phyloP scores from a whole-genome alignment of 2,329 filamentous ascomycete species.

The Polychaeton citri region DNA sequence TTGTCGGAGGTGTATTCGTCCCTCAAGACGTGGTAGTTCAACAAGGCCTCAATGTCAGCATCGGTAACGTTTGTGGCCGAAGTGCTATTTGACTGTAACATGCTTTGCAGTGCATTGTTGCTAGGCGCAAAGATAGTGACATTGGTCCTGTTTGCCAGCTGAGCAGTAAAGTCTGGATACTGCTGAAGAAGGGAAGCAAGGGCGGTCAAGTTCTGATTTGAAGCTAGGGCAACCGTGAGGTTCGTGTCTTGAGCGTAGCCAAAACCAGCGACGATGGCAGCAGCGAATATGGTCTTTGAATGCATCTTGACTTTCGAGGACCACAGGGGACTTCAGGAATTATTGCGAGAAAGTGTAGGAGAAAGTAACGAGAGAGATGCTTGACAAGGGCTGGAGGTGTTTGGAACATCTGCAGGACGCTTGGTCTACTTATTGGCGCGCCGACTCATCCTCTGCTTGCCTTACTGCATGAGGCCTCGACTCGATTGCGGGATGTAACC shows the following conservation, averaged over 20 bases:
- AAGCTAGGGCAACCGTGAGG: conserved; percentile 19
- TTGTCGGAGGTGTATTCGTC: conserved; percentile 31
- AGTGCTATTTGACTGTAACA: conserved; percentile 11
- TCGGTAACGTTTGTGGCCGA: conserved; percentile 19
- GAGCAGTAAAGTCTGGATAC: conserved; percentile 23
- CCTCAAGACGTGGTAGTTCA: conserved; percentile 47
- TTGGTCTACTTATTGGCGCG: no score
- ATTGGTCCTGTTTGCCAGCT: conserved; percentile 30
- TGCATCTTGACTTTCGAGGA: conserved; percentile 23
- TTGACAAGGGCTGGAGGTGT: no score
- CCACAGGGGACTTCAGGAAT: no score
- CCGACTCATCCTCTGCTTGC: no score
- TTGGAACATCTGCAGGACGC: no score
- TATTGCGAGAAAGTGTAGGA: no score
- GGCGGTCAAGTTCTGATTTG: conserved; percentile 20
- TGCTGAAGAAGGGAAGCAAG: conserved; percentile 23
- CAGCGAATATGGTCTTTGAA: conserved; percentile 24
- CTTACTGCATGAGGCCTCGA: no score
- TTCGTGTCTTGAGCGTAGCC: conserved; percentile 19
- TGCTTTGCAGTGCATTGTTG: conserved; percentile 26
- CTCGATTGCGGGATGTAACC: no score
- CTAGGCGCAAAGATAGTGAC: conserved; percentile 47
- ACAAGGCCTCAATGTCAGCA: conserved; percentile 24
- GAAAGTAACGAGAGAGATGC: no score
- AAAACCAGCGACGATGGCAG: conserved; percentile 21